A percentile compares a stretch with the other conserved stretches of the same genome.
These are phyloP conservation scores for Vigna mungo DNA, from an alignment of 306 rosid genomes.

Conservation along the genomic window DNA sequence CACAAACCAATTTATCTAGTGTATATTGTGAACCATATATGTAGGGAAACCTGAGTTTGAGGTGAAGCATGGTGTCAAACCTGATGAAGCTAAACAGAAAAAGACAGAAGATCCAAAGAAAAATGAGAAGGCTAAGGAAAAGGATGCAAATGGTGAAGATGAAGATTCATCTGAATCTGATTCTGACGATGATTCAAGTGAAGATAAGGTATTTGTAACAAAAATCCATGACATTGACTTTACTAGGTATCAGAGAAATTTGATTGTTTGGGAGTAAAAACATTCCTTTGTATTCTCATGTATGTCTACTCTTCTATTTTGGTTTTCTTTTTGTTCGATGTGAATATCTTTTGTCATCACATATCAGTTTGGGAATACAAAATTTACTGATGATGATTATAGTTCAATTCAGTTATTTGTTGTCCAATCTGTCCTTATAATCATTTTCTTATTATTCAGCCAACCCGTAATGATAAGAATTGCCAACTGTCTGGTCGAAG, in stretches of 20 bases:
- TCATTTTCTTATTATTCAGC: neutral
- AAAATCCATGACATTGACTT: neutral
- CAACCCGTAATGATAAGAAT: neutral
- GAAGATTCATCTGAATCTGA: slow-evolving; percentile 23
- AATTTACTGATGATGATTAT: neutral
- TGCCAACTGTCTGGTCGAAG: neutral
- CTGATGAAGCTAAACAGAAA: neutral
- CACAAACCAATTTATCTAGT: neutral
- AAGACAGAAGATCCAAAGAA: slow-evolving; percentile 3
- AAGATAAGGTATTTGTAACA: slow-evolving; percentile 10
- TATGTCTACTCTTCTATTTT: neutral
- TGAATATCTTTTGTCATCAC: neutral
- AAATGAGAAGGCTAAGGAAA: neutral
- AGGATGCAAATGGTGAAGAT: neutral
- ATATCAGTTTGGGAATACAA: neutral
- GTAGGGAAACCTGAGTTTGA: neutral
- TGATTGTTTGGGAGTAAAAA: neutral
- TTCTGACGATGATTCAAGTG: neutral
- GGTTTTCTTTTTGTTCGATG: neutral
- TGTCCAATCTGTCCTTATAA: neutral
- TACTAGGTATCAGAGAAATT: neutral
- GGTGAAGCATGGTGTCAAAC: neutral
- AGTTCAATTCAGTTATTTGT: neutral
- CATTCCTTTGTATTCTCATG: neutral
- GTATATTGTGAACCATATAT: neutral